Evolutionary conservation across 2,329 filamentous ascomycete species (phyloP).

Genomic region (Domatiomyces globalis): DNA sequence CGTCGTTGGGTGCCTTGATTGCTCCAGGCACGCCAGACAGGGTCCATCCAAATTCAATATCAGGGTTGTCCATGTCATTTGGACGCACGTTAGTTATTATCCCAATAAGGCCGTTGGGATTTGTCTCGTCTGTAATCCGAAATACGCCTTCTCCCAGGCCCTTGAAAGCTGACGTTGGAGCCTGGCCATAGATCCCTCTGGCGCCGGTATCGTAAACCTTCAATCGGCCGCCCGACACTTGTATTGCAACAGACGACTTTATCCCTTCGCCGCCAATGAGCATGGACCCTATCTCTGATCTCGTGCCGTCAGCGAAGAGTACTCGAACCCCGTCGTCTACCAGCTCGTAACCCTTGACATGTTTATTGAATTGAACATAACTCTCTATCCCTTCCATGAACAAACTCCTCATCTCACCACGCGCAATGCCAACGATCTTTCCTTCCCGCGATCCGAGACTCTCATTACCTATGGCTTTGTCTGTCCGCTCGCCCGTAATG

Average conservation of each 20-base stretch:
- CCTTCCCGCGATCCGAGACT: slow-evolving; percentile 38
- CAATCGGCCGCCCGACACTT: slow-evolving; percentile 43
- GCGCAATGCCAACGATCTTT: slow-evolving; percentile 47
- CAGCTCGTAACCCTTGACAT: slow-evolving; percentile 46
- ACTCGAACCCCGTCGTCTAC: slow-evolving; percentile 41
- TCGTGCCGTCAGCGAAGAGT: slow-evolving; percentile 46
- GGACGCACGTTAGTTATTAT: slow-evolving; percentile 51
- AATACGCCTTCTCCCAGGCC: slow-evolving; percentile 51
- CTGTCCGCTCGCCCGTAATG: slow-evolving; percentile 33
- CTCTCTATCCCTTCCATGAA: slow-evolving; percentile 45
- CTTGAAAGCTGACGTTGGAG: slow-evolving; percentile 47
- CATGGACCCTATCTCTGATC: slow-evolving; percentile 44
- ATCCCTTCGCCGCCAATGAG: slow-evolving; percentile 50
- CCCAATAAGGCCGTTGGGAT: slow-evolving; percentile 35
- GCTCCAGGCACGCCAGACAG: slow-evolving; percentile 45
- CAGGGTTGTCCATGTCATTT: slow-evolving; percentile 44
- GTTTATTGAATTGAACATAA: slow-evolving; percentile 41
- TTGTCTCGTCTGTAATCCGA: slow-evolving; percentile 36
- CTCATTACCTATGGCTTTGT: slow-evolving; percentile 9
- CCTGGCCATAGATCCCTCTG: slow-evolving; percentile 51
- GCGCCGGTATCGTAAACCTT: slow-evolving; percentile 52
- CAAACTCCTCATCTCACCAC: slow-evolving; percentile 48
- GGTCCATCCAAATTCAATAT: slow-evolving; percentile 49
- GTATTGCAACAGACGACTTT: slow-evolving; percentile 45
- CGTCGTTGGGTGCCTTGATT: slow-evolving; percentile 44